phyloP scores from a whole-genome alignment of 2,329 filamentous ascomycete species.

The Alternaria tenuissima region DNA sequence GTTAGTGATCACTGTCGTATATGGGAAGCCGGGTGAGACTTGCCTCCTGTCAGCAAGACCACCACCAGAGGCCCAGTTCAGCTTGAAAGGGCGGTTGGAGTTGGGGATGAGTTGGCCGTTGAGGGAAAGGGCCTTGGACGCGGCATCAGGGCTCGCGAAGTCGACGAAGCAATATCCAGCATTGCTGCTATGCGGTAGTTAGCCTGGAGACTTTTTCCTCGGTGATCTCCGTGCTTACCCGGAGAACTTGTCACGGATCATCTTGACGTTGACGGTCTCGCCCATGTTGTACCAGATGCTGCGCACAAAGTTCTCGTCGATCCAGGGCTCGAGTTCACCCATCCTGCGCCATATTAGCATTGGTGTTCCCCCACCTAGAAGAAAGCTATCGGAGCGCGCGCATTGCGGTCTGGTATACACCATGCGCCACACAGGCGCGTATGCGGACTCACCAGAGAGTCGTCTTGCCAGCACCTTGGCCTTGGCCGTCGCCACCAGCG shows the following conservation, averaged over 20 bases:
- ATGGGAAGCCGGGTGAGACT: conserved; percentile 35
- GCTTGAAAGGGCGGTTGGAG: conserved; percentile 93
- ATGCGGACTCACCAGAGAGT: conserved; percentile 58
- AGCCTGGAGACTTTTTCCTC: conserved; percentile 31
- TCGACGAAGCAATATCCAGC: conserved; percentile 99
- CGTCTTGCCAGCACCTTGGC: conserved; percentile 59
- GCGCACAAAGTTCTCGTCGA: conserved; percentile 98
- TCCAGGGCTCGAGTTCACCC: conserved; percentile 99
- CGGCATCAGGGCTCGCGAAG: conserved; percentile 82
- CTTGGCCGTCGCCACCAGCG: conserved; percentile 44
- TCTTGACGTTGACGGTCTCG: conserved; percentile 97
- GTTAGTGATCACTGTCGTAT: conserved; percentile 23
- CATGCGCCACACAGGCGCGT: conserved; percentile 3
- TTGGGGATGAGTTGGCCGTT: conserved; percentile 93
- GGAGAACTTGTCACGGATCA: conserved; percentile 99
- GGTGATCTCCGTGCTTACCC: conserved; percentile 67
- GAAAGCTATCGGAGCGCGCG: not conserved
- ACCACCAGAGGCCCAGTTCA: conserved; percentile 98
- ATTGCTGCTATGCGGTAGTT: conserved; percentile 76
- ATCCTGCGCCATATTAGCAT: conserved; percentile 70
- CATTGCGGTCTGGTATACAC: conserved; percentile 1
- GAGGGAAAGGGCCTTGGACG: conserved; percentile 86
- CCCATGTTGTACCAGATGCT: conserved; percentile 93
- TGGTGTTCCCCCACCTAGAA: not conserved
- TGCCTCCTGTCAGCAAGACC: conserved; percentile 93